Conservation (phyloP, 1,284 basidiomycete species). For the Ustilago loliicola region DNA sequence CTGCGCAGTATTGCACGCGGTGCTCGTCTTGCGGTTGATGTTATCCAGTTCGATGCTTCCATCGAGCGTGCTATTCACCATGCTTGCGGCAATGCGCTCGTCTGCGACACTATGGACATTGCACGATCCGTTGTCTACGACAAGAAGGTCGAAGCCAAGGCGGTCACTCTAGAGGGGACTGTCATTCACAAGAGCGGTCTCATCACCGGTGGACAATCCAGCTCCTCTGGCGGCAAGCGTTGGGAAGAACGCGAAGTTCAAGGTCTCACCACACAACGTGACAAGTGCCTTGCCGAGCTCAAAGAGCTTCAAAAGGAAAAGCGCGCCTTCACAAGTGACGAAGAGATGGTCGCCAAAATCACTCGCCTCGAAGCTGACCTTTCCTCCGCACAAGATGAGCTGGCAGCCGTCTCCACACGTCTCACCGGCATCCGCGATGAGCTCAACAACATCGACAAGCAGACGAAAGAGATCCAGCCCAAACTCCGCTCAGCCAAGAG, state of each 20-base stretch:
- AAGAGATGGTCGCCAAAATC: slow-evolving; percentile 82
- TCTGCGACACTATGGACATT: slow-evolving; percentile 94
- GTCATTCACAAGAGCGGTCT: slow-evolving; percentile 97
- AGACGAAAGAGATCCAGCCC: slow-evolving; percentile 45
- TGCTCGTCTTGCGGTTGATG: slow-evolving; percentile 91
- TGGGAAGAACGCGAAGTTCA: slow-evolving; percentile 95
- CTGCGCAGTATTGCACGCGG: slow-evolving; percentile 91
- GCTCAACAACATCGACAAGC: slow-evolving; percentile 52
- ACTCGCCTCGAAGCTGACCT: slow-evolving; percentile 82
- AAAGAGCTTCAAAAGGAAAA: slow-evolving; percentile 84
- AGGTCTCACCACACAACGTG: slow-evolving; percentile 78
- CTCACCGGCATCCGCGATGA: slow-evolving; percentile 57
- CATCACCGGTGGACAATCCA: slow-evolving; percentile 91
- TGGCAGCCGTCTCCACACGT: slow-evolving; percentile 70
- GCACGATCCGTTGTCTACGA: slow-evolving; percentile 92
- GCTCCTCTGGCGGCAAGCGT: slow-evolving; percentile 72
- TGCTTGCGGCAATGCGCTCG: slow-evolving; percentile 92
- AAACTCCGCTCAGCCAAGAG: slow-evolving; percentile 69
- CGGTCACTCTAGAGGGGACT: slow-evolving; percentile 95
- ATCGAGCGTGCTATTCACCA: slow-evolving; percentile 92
- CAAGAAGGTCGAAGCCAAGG: slow-evolving; percentile 94
- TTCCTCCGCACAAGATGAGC: slow-evolving; percentile 82
- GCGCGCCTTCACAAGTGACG: slow-evolving; percentile 84
- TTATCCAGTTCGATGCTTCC: slow-evolving; percentile 73
- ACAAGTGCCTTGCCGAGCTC: slow-evolving; percentile 83